These are phyloP conservation scores for Dactylellina cionopaga DNA, from an alignment of 2,329 filamentous ascomycete genomes.

Conservation along the genomic window DNA sequence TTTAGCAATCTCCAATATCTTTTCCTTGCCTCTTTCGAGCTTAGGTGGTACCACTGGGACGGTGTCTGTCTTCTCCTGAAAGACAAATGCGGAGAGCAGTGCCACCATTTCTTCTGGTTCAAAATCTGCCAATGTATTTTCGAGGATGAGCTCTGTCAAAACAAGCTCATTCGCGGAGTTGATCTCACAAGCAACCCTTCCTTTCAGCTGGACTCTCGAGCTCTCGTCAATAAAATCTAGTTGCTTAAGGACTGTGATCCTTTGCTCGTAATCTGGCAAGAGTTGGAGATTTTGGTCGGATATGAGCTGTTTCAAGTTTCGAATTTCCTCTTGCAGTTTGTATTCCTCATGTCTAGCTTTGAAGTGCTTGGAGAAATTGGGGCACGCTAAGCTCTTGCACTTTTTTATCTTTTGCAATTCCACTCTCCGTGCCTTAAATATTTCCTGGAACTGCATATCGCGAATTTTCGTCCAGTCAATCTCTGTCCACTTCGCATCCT, in stretches of 20 bases:
- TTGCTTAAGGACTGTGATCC: constrained; percentile 89
- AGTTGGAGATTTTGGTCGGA: constrained; percentile 97
- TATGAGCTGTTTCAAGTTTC: constrained; percentile 84
- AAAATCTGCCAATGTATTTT: constrained; percentile 94
- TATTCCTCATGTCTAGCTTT: constrained; percentile 97
- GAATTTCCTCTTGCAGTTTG: constrained; percentile 93
- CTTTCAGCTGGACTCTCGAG: constrained; percentile 90
- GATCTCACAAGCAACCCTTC: constrained; percentile 97
- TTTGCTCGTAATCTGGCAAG: constrained; percentile 94
- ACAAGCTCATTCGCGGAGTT: constrained; percentile 97
- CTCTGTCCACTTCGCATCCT: constrained; percentile 80
- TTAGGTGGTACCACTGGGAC: constrained; percentile 82
- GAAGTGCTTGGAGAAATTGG: constrained; percentile 87
- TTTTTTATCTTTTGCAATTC: constrained; percentile 72
- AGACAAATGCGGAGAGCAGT: constrained; percentile 91
- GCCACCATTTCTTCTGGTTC: constrained; percentile 97
- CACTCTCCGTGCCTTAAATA: constrained; percentile 76
- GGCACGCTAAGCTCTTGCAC: constrained; percentile 75
- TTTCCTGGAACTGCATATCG: constrained; percentile 81
- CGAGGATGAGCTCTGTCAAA: constrained; percentile 91
- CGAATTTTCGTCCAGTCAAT: constrained; percentile 83
- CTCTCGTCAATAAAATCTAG: constrained; percentile 89
- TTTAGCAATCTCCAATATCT: constrained; percentile 88
- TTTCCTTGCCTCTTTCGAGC: constrained; percentile 82
- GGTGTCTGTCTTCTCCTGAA: constrained; percentile 92